Evolutionary conservation across 805 yeast genomes (phyloP).

Genomic region (Yarrowia sp.): DNA sequence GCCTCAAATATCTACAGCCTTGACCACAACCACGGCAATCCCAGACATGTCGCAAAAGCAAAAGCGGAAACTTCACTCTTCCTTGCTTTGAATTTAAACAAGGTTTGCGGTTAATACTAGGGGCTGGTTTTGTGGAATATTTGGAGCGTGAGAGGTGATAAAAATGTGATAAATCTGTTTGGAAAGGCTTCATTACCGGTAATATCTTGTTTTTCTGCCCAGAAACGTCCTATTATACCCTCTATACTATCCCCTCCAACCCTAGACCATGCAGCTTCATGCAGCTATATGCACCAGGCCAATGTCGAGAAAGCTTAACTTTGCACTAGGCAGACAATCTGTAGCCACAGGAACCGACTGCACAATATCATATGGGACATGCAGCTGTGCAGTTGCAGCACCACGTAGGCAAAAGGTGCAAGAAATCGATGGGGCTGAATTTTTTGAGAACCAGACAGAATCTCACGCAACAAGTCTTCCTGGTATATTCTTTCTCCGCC

Average conservation of each 20-base stretch:
- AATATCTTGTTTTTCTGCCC: too few relatives aligned
- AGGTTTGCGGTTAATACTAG: not conserved
- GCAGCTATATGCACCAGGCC: conserved; percentile 19
- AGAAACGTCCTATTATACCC: not conserved
- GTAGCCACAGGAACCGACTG: conserved; percentile 36
- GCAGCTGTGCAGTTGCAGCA: conserved; percentile 1
- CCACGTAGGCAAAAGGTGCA: too few relatives aligned
- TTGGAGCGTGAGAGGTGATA: too few relatives aligned
- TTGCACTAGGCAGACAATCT: conserved; percentile 9
- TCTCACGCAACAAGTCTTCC: too few relatives aligned
- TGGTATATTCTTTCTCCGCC: not conserved
- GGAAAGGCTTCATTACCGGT: not conserved
- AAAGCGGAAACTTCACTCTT: conserved; percentile 24
- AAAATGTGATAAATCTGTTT: too few relatives aligned
- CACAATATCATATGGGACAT: conserved; percentile 28
- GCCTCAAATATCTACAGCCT: conserved; percentile 10
- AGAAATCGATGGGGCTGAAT: too few relatives aligned
- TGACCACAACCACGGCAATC: conserved; percentile 27
- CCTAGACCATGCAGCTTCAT: not conserved
- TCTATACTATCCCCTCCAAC: too few relatives aligned
- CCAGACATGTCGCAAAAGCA: conserved; percentile 23
- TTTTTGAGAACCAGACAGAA: too few relatives aligned
- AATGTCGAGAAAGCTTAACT: conserved; percentile 18
- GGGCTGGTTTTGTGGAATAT: too few relatives aligned
- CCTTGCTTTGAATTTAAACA: conserved; percentile 32